phyloP scores from a whole-genome alignment of 257 asterid species.

The Ballota nigra region DNA sequence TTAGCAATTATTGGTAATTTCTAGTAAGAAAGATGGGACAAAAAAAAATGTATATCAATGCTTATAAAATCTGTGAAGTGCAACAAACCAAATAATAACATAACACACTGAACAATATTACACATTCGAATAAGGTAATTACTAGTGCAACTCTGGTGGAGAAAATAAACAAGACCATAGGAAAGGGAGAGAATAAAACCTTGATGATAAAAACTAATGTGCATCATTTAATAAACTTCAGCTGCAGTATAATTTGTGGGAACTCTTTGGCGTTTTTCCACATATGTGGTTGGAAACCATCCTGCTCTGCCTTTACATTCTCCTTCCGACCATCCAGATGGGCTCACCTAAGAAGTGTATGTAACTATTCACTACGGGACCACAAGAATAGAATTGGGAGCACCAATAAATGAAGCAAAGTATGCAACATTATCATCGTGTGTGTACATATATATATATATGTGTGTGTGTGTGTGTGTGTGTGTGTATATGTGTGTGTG shows the following conservation, averaged over 20 bases:
- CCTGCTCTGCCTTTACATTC: slow-evolving; percentile 93
- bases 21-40: not conserved
- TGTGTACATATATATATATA: not conserved
- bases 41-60: not conserved
- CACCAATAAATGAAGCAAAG: not conserved
- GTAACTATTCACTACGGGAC: not conserved
- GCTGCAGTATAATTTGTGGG: slow-evolving; percentile 61
- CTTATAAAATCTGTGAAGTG: not conserved
- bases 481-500: too few species aligned
- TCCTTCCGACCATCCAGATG: slow-evolving; percentile 98
- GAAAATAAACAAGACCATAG: not conserved
- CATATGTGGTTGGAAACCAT: slow-evolving; percentile 84
- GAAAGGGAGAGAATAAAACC: not conserved
- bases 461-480: too few species aligned
- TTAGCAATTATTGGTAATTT: not conserved
- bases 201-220: not conserved
- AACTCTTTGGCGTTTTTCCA: slow-evolving; percentile 78
- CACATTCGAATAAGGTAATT: not conserved
- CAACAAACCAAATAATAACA: slow-evolving; percentile 1
- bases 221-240: slow-evolving; percentile 48
- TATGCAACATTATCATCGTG: not conserved
- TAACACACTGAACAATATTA: slow-evolving; percentile 1
- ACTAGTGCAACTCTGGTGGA: not conserved
- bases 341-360: slow-evolving; percentile 52
- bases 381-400: not conserved